Base-by-base conservation (phyloP, 371 early-diverging fungal species). In the Actinomortierella ambigua region DNA sequence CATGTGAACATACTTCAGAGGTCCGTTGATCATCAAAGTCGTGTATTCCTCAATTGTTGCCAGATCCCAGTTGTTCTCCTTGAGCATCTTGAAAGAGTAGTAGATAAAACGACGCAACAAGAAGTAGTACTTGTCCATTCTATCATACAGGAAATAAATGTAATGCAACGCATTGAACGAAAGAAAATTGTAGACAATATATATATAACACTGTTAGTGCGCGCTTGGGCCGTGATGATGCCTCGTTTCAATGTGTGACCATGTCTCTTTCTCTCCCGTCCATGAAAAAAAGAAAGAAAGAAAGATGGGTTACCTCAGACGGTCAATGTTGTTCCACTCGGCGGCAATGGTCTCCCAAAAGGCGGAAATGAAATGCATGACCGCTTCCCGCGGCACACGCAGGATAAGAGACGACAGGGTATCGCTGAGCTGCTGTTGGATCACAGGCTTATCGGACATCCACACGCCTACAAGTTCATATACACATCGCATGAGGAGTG, bases 361-460 rank as follows among this genome's bases (percentile, higher is more conserved):
- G 1, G 90, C 85, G 27, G 82, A 76, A 24, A 95, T 73, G 73
- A 90, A 95, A 18, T 80, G 68, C 61, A 92, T 75, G 3, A 81
- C 83, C 52, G 79, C 77, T 15, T 79, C 63, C 26, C 79, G 76
- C 18, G 86, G 84, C 62, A 94, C 81, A 14, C 76, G 78, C 50
- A 89, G 63, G 28, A 88, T 68, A 39, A 95, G 75, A 2, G 79
- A 70, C 0, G 93, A 93, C 14, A 97, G 84, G 42, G 87, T 85
- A 55, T 88, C 86, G 26, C 95, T 90, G 43, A 97, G 80, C 56
- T 90, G 86, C 76, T 95, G 94, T 75, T 97, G 97, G 29, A 96
- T 85, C 53, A 91, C 75, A 15, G 93, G 93, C 79, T 95, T 97
- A 69, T 97, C 97, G 1, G 95, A 94, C 89, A 96, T 91, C 97